Base-by-base conservation (phyloP, 177 flowering plant species). In the Telopea speciosissima region DNA sequence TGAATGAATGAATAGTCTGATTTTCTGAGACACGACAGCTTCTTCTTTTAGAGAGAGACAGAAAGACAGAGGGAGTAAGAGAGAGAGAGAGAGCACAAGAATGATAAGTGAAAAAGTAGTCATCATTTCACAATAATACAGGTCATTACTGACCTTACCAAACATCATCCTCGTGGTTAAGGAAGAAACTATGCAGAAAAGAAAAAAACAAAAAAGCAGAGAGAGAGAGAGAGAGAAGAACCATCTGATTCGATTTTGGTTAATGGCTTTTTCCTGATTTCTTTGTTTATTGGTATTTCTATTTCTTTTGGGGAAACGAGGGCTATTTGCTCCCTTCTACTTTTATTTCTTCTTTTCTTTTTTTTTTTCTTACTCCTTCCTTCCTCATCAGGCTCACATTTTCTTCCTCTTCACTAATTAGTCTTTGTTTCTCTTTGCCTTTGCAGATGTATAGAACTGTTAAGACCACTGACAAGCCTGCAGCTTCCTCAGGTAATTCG, bases 381-480 rank as follows among this genome's bases (percentile, higher is more conserved):
- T 73, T 9, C 71, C 68, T 74, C 54, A 68, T 65, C 33, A 8
- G 40, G 4, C 40, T 33, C 40, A 33, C 40, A 33, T 5, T 33
- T 33, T 33, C 40, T 33, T 6, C 40, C 40, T 33, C 40, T 6
- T 33, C 5, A 33, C 40, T 33, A 8, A 28, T 28, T 28, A 19
- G 24, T 68, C 66, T 40, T 68, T 64, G 63, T 24, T 68, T 24
- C 63, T 73, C 62, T 25, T 74, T 78, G 72, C 67, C 67, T 67
- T 74, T 80, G 84, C 88, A 93, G 98, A 93, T 93, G 98, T 91
- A 93, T 87, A 74, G 98, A 80, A 93, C 96, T 78, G 90, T 90
- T 54, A 90, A 90, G 80, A 86, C 89, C 62, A 90, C 96, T 77
- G 93, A 88, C 85, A 90, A 83, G 73, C 87, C 92, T 75, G 92